Evolutionary conservation across 345 rosid species (phyloP).

Genomic region (Geranium brycei): DNA sequence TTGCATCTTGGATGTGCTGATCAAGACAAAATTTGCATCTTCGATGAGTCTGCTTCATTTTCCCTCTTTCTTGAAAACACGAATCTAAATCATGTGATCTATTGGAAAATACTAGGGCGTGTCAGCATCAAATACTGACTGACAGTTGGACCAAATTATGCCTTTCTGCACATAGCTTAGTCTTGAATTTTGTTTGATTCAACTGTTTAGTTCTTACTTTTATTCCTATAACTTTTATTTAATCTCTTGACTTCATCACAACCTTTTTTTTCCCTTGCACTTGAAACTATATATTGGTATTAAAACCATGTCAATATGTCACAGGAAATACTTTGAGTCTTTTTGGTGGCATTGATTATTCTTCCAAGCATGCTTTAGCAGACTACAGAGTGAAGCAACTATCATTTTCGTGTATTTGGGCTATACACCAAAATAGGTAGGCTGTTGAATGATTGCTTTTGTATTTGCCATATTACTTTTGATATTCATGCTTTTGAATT

Average conservation of each 20-base stretch:
- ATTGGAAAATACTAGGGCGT: not conserved
- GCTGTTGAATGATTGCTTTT: constrained; percentile 7
- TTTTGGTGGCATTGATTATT: constrained; percentile 50
- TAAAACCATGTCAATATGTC: constrained; percentile 17
- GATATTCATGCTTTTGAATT: not conserved
- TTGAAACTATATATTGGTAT: constrained; percentile 9
- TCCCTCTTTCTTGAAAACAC: not conserved
- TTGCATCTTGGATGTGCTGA: not conserved
- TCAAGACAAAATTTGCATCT: too few species aligned
- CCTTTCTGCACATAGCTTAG: not conserved
- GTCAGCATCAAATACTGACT: not conserved
- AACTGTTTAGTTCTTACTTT: not conserved
- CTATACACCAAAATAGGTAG: constrained; percentile 75
- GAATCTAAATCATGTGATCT: not conserved
- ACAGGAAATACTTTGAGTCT: constrained; percentile 64
- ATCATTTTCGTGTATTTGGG: constrained; percentile 56
- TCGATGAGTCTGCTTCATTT: not conserved
- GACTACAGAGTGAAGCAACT: constrained; percentile 69
- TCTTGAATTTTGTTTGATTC: not conserved
- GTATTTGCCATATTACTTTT: not conserved
- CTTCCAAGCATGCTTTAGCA: constrained; percentile 38
- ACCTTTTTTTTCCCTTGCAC: not conserved
- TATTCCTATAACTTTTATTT: not conserved
- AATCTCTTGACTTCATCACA: not conserved
- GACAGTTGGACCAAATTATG: not conserved